These are phyloP conservation scores for Hymenoscyphus linearis DNA, from an alignment of 2,329 filamentous ascomycete species.

Conservation along the genomic window DNA sequence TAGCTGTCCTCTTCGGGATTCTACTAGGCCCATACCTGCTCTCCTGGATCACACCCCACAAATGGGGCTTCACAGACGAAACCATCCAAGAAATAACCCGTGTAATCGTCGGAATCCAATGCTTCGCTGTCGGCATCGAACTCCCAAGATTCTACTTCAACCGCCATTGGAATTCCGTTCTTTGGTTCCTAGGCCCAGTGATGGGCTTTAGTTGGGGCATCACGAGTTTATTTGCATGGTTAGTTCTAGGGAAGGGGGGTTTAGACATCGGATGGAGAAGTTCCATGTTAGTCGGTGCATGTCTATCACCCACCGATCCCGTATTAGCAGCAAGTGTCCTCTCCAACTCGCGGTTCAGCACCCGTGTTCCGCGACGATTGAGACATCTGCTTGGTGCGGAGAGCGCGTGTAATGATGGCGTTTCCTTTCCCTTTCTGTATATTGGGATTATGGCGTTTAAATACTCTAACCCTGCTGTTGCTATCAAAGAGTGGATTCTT, in stretches of 20 bases:
- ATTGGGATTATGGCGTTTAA: conserved; percentile 43
- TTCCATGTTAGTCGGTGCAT: conserved; percentile 47
- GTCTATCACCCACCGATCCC: conserved; percentile 52
- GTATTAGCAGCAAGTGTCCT: conserved; percentile 50
- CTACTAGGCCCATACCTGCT: conserved; percentile 66
- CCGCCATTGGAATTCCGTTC: conserved; percentile 26
- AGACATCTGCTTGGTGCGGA: conserved; percentile 48
- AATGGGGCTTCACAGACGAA: conserved; percentile 63
- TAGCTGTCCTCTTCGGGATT: conserved; percentile 63
- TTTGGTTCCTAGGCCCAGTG: conserved; percentile 25
- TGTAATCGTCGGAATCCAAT: conserved; percentile 67
- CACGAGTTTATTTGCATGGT: conserved; percentile 40
- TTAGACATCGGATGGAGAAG: conserved; percentile 42
- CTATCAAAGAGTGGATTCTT: conserved; percentile 47
- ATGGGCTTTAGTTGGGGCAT: conserved; percentile 35
- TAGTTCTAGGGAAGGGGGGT: conserved; percentile 38
- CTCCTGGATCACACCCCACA: conserved; percentile 53
- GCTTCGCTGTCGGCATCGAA: conserved; percentile 68
- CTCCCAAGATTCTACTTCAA: conserved; percentile 45
- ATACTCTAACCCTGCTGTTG: conserved; percentile 33
- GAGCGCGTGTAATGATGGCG: conserved; percentile 50
- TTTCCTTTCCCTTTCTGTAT: conserved; percentile 52
- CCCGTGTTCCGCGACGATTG: conserved; percentile 45
- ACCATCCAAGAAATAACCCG: conserved; percentile 67
- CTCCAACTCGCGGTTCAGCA: conserved; percentile 47